Percentiles rank a stretch among this genome's conserved stretches.
These are phyloP conservation scores for Phanerodontia chrysosporium DNA, from an alignment of 768 basidiomycete species.

Conservation along the genomic window DNA sequence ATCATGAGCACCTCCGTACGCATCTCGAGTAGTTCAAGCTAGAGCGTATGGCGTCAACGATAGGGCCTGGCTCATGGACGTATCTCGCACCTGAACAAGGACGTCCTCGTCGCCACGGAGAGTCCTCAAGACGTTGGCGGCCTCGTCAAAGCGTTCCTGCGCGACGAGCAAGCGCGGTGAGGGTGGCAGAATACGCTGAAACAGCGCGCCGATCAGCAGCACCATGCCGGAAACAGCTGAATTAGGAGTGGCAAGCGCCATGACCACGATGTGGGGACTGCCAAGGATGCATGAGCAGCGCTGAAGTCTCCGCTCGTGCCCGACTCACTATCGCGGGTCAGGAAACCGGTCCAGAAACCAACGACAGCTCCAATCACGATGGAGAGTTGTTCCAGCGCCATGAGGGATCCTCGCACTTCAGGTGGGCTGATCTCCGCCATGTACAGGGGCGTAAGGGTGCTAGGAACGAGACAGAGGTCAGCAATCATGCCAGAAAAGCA, in stretches of 20 bases:
- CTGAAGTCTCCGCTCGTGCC: constrained; percentile 15
- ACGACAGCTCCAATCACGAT: constrained; percentile 80
- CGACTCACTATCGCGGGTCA: constrained; percentile 53
- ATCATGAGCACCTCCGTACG: constrained; percentile 58
- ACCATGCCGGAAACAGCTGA: constrained; percentile 68
- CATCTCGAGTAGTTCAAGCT: constrained; percentile 80
- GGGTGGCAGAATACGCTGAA: constrained; percentile 41
- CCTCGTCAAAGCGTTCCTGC: constrained; percentile 54
- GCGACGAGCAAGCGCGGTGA: constrained; percentile 59
- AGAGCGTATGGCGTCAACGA: not conserved
- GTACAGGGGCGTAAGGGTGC: constrained; percentile 78
- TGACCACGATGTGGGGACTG: constrained; percentile 41
- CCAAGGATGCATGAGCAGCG: not conserved
- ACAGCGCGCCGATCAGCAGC: constrained; percentile 55
- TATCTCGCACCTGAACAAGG: not conserved
- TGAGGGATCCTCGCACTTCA: constrained; percentile 71
- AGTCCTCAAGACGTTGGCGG: constrained; percentile 20
- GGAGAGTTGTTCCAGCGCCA: constrained; percentile 76
- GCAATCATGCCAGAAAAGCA: too few species aligned
- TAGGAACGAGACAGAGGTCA: constrained; percentile 21
- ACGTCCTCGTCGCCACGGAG: constrained; percentile 2
- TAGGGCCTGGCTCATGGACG: too few species aligned
- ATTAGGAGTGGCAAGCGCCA: constrained; percentile 77
- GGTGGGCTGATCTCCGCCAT: constrained; percentile 85
- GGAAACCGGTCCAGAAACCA: constrained; percentile 80